phyloP scores from a whole-genome alignment of 176 grass and related monocot genomes.

The Tuctoria greenei region DNA sequence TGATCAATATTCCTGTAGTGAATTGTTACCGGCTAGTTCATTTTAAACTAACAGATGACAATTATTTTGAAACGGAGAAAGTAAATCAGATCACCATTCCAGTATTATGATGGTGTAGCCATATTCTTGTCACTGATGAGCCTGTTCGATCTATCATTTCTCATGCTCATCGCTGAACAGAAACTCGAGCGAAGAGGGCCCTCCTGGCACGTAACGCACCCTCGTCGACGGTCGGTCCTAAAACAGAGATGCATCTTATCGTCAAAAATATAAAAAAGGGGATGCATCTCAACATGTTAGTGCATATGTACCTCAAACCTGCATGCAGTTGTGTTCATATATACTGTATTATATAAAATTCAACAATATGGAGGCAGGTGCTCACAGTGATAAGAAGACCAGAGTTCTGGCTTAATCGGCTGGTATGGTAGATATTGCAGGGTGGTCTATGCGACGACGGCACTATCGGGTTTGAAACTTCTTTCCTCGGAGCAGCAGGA shows the following conservation, averaged over 20 bases:
- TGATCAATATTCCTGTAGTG: no score
- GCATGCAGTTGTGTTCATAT: neutral
- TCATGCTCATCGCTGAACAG: conserved; percentile 51
- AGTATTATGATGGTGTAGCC: neutral
- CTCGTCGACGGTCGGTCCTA: conserved; percentile 76
- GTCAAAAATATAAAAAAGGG: no score
- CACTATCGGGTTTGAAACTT: conserved; percentile 39
- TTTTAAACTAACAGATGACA: no score
- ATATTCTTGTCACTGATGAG: neutral
- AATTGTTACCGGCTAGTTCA: no score
- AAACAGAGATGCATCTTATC: neutral
- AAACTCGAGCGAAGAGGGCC: conserved; percentile 84
- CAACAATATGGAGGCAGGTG: neutral
- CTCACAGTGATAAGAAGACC: conserved; percentile 64
- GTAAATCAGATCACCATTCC: conserved; percentile 28
- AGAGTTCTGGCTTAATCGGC: conserved; percentile 45
- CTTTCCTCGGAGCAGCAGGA: conserved; percentile 34
- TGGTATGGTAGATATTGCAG: conserved; percentile 43
- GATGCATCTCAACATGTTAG: neutral
- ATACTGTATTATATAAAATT: neutral
- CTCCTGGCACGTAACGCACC: conserved; percentile 72
- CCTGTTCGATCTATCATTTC: neutral
- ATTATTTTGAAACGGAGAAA: no score
- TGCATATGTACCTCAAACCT: neutral
- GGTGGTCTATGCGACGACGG: conserved; percentile 22